A percentile compares a stretch with the other conserved stretches of the same genome.
These are phyloP conservation scores for Trypethelium eluteriae DNA, from an alignment of 495 filamentous ascomycete genomes.

Conservation along the genomic window DNA sequence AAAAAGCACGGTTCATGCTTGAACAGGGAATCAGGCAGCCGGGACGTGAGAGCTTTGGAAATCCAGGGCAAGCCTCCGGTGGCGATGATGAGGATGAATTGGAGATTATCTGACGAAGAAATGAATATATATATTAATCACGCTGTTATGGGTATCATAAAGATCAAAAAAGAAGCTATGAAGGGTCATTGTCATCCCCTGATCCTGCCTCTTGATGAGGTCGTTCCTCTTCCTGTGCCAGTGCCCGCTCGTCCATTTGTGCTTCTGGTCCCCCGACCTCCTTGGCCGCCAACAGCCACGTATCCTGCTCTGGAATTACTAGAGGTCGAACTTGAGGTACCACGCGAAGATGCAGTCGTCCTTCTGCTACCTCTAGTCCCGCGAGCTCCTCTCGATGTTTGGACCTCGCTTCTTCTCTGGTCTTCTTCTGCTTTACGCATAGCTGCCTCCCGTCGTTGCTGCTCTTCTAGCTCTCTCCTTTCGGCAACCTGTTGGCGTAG, in stretches of 20 bases:
- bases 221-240: slow-evolving; percentile 44
- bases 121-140: neutral
- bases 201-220: slow-evolving; percentile 19
- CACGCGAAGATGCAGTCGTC: slow-evolving; percentile 36
- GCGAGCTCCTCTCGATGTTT: slow-evolving; percentile 41
- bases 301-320: slow-evolving; percentile 40
- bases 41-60: slow-evolving; percentile 34
- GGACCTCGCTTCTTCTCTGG: slow-evolving; percentile 46
- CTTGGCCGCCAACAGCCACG: slow-evolving; percentile 40
- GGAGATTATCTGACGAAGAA: slow-evolving; percentile 31
- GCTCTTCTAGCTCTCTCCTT: slow-evolving; percentile 64
- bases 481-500: slow-evolving; percentile 65
- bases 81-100: slow-evolving; percentile 40
- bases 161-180: neutral
- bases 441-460: slow-evolving; percentile 64
- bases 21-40: slow-evolving; percentile 39
- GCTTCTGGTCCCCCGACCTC: slow-evolving; percentile 36
- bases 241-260: slow-evolving; percentile 43
- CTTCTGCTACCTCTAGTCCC: slow-evolving; percentile 39
- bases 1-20: slow-evolving; percentile 36
- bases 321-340: slow-evolving; percentile 28
- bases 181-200: neutral
- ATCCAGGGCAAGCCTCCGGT: slow-evolving; percentile 29
- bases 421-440: slow-evolving; percentile 65
- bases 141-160: neutral